Conservation (phyloP, 1,284 basidiomycete genomes). For the Austroboletus rostrupii region DNA sequence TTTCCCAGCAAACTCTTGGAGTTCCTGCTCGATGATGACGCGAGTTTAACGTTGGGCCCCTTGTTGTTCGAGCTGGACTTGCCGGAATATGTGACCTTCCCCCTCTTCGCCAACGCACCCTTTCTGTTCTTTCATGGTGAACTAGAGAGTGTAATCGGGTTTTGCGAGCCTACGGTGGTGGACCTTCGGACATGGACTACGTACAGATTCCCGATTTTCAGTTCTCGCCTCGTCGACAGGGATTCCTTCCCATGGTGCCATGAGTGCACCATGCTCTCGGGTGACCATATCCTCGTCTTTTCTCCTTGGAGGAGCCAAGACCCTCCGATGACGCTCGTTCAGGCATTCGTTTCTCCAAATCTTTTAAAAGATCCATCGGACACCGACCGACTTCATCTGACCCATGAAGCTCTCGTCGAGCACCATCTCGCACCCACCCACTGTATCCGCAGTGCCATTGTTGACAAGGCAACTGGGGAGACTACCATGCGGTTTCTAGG, state of each 20-base stretch:
- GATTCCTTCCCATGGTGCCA: slow-evolving; percentile 5
- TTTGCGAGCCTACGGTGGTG: slow-evolving; percentile 15
- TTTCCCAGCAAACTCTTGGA: slow-evolving; percentile 21
- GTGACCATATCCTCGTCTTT: slow-evolving; percentile 17
- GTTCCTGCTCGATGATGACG: slow-evolving; percentile 16
- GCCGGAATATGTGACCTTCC: slow-evolving; percentile 16
- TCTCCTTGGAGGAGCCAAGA: slow-evolving; percentile 3
- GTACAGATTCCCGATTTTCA: slow-evolving; percentile 18
- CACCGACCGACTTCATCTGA: slow-evolving; percentile 12
- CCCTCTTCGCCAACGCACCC: slow-evolving; percentile 12
- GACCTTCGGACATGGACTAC: slow-evolving; percentile 17
- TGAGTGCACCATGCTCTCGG: slow-evolving; percentile 15
- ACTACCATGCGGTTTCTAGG: slow-evolving; percentile 13
- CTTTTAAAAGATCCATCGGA: background rate
- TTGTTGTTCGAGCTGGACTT: slow-evolving; percentile 16
- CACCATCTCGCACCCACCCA: slow-evolving; percentile 3
- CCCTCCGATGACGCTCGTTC: slow-evolving; percentile 15
- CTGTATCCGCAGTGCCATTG: slow-evolving; percentile 12
- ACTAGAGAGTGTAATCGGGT: slow-evolving; percentile 12
- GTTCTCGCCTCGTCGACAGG: slow-evolving; percentile 9
- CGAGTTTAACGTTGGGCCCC: slow-evolving; percentile 13
- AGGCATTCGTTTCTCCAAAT: slow-evolving; percentile 16
- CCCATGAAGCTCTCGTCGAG: slow-evolving; percentile 16
- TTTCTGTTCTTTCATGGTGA: slow-evolving; percentile 20
- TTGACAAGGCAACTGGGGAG: slow-evolving; percentile 13